Percentiles rank a stretch among this genome's conserved stretches.
phyloP scores from a whole-genome alignment of 768 basidiomycete species.

The Tricholoma furcatifolium region DNA sequence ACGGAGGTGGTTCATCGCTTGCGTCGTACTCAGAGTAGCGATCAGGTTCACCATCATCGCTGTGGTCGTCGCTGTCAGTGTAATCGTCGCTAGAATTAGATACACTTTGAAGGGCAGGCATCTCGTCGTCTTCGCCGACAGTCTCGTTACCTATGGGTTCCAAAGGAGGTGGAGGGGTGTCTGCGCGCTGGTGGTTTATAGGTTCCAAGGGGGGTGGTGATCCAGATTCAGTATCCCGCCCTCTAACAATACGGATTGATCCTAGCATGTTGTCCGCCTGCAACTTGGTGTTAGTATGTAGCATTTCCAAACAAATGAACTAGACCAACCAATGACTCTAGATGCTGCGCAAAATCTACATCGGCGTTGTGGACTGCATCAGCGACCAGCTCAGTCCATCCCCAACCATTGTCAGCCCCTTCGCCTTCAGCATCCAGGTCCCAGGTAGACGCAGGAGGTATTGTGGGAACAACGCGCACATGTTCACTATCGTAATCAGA shows the following conservation, averaged over 20 bases:
- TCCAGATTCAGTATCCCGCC: slow-evolving; percentile 7
- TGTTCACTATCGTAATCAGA: not conserved
- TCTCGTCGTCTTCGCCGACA: slow-evolving; percentile 27
- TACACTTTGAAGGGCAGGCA: slow-evolving; percentile 35
- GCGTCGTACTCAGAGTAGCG: not conserved
- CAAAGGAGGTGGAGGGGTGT: slow-evolving; percentile 5
- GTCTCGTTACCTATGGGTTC: not conserved
- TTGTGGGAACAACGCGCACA: slow-evolving; percentile 9
- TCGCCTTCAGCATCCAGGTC: slow-evolving; percentile 12
- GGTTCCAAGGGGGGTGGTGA: slow-evolving; percentile 11
- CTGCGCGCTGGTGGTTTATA: not conserved
- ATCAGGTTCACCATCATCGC: slow-evolving; percentile 11
- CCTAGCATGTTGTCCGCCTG: slow-evolving; percentile 35
- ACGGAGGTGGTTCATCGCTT: not conserved
- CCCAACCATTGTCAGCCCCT: slow-evolving; percentile 10
- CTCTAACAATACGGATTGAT: slow-evolving; percentile 11
- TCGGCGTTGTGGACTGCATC: slow-evolving; percentile 17
- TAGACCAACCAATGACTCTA: slow-evolving; percentile 30
- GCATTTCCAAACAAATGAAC: not conserved
- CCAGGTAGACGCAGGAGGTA: slow-evolving; percentile 8
- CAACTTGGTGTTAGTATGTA: slow-evolving; percentile 1
- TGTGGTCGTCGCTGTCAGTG: slow-evolving; percentile 12
- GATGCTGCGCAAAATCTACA: slow-evolving; percentile 25
- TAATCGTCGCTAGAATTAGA: slow-evolving; percentile 33
- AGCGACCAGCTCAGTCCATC: slow-evolving; percentile 16